Evolutionary conservation across 1,139 yeast species (phyloP), one percentile per base, ranked within the genome.

Genomic region (Suhomyces bribrorum): DNA sequence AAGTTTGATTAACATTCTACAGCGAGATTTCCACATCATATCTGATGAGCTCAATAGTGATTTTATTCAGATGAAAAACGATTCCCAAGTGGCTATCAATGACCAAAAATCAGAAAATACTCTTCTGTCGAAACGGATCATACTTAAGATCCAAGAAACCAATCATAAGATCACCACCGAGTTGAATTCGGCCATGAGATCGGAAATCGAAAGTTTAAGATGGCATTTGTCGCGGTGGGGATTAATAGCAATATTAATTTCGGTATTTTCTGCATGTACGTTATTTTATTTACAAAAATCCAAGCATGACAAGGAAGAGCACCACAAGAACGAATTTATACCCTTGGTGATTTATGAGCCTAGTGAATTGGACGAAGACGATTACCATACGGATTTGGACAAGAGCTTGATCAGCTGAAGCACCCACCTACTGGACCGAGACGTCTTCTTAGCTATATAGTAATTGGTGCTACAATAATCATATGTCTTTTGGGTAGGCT

Each of bases 181-280:
- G 50, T 75, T 92, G 49, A 80, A 83, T 43, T 82, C 95, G 27
- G 92, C 86, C 14, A 77, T 89, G 61, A 80, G 88, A 56, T 83
- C 92, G 0, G 95, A 88, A 44, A 86, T 89, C 45, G 98, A 92
- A 61, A 80, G 83, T 44, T 72, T 90, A 46, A 72, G 97, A 53
- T 92, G 98, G 98, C 90, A 88, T 58, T 80, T 92, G 31, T 89
- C 97, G 5, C 73, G 97, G 42, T 79, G 95, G 62, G 97, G 97
- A 22, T 66, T 86, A 24, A 66, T 83, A 25, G 82, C 87, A 5
- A 81, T 85, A 30, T 54, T 72, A 36, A 57, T 67, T 2, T 60
- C 68, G 15, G 66, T 72, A 3, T 69, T 71, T 38, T 59, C 69
- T 15, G 74, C 69, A 7, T 68, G 73, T 46, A 59, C 70, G n/a